Evolutionary conservation across 2,329 filamentous ascomycete genomes (phyloP), one percentile per base, ranked within the genome.

Genomic region (Paracoccidioides lutzii): DNA sequence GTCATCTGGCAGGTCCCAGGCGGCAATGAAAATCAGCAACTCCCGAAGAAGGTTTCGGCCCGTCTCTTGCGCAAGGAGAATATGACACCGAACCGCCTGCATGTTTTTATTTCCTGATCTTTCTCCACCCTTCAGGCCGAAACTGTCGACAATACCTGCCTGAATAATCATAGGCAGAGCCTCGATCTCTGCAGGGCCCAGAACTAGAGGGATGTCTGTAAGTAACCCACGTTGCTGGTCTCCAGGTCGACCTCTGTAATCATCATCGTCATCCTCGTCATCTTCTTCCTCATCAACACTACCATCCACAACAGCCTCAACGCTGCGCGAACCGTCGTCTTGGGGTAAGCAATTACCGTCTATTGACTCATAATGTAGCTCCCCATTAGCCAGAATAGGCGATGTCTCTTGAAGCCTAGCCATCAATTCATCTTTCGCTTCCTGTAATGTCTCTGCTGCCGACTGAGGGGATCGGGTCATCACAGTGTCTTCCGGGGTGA

Each of bases 81-180:
- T 87, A 66, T 94, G 87, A 65, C 90, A 96, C 28, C 91, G 79
- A 1, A 91, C 88, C 59, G 90, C 88, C 69, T 96, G 90, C 72
- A 95, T 83, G 66, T 91, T 95, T 66, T 89, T 74, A 3, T 78
- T 72, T 8, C 78, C 79, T 59, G 76, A 78, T 43, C 76, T 75
- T 53, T 81, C 76, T 8, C 75, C 87, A 15, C 84, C 85, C 46
- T 84, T 86, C 6, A 82, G 73, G 0, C 83, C 82, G 60, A 86
- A 85, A 58, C 87, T 87, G 57, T 94, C 88, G 28, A 95, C 82
- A 54, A 97, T 94, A 59, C 90, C 94, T 12, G 88, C 90, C 75
- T 96, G 95, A 64, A 97, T 85, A 58, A 96, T 94, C 90, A 96
- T 95, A 55, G 95, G 91, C 54, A 97, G 75, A 5, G 93, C 90